Evolutionary conservation across 1,284 basidiomycete species (phyloP).

Genomic region (Sanguinoderma infundibulare): DNA sequence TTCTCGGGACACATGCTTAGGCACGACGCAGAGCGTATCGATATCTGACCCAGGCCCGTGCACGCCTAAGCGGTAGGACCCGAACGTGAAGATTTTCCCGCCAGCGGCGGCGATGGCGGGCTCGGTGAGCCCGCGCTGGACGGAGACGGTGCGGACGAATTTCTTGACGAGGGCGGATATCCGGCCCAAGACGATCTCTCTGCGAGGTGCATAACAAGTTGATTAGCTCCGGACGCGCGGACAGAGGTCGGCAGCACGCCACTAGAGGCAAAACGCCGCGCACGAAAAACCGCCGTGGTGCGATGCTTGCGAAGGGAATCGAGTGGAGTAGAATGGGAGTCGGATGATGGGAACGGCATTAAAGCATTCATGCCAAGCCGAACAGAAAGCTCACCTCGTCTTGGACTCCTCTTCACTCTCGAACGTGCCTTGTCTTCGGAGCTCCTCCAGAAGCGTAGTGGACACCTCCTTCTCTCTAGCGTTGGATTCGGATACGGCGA

Average conservation of each 20-base stretch:
- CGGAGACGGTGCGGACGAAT: conserved; percentile 88
- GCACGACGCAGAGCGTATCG: conserved; percentile 98
- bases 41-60: conserved; percentile 98
- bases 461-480: conserved; percentile 83
- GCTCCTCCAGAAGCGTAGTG: conserved; percentile 85
- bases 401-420: conserved; percentile 90
- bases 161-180: conserved; percentile 91
- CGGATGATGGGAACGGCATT: neutral
- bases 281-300: neutral
- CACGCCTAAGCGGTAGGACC: conserved; percentile 94
- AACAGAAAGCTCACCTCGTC: conserved; percentile 71
- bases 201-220: conserved; percentile 38
- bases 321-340: neutral
- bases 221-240: neutral
- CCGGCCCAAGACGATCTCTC: conserved; percentile 92
- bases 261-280: neutral
- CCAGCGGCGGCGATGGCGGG: conserved; percentile 86
- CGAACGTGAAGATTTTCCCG: conserved; percentile 99
- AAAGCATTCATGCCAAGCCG: neutral
- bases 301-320: neutral
- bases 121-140: conserved; percentile 85
- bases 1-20: conserved; percentile 93
- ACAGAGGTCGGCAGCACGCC: neutral
- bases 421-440: conserved; percentile 86
- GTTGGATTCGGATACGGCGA: conserved; percentile 77